Conservation (phyloP, 2,329 filamentous ascomycete genomes). For the Coleophoma eucalyptorum region DNA sequence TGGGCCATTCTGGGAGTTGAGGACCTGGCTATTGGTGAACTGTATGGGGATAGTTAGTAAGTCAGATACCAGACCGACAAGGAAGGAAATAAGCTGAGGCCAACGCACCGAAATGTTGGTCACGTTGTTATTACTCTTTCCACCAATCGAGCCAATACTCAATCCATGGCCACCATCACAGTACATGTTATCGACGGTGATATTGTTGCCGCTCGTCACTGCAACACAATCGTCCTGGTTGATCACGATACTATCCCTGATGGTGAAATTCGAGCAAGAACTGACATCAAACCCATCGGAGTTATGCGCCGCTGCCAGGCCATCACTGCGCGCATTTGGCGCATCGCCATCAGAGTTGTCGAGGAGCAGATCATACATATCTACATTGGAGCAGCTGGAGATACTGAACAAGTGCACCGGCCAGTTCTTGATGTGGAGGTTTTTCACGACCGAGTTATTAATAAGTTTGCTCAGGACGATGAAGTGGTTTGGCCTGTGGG, state of each 20-base stretch:
- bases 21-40: conserved; percentile 24
- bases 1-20: conserved; percentile 29
- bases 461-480: conserved; percentile 46
- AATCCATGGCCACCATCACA: conserved; percentile 27
- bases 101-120: conserved; percentile 25
- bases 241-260: conserved; percentile 15
- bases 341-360: conserved; percentile 52
- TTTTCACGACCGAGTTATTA: conserved; percentile 42
- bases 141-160: conserved; percentile 29
- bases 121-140: conserved; percentile 29
- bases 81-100: no score
- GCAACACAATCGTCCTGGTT: conserved; percentile 30
- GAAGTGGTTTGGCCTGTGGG: conserved; percentile 53
- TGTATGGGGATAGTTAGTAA: neutral
- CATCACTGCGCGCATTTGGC: conserved; percentile 24
- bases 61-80: no score
- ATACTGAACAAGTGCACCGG: conserved; percentile 48
- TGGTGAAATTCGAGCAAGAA: conserved; percentile 38
- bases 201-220: conserved; percentile 26
- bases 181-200: conserved; percentile 23
- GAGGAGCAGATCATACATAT: conserved; percentile 46
- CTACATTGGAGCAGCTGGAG: conserved; percentile 36
- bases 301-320: conserved; percentile 35
- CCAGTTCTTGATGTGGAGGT: conserved; percentile 48
- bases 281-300: conserved; percentile 50